Conservation (phyloP, 1,284 basidiomycete species). For the Malassezia cuniculi region DNA sequence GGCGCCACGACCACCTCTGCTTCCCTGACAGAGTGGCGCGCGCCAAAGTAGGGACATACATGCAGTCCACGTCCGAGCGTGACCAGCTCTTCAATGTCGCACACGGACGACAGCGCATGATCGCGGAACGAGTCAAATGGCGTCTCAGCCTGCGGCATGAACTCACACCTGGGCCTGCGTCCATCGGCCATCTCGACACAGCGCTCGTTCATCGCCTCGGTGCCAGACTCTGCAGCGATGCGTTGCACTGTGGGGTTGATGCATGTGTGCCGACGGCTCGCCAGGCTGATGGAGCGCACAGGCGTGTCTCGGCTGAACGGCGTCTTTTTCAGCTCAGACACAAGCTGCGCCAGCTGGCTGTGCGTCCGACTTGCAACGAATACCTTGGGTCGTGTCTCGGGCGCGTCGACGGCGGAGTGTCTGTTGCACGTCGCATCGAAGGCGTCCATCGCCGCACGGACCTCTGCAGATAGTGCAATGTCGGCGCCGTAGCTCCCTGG, state of each 20-base stretch:
- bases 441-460: conserved; percentile 62
- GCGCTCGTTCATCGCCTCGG: conserved; percentile 75
- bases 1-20: conserved; percentile 86
- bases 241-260: conserved; percentile 67
- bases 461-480: conserved; percentile 55
- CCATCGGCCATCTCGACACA: conserved; percentile 84
- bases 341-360: conserved; percentile 79
- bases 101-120: conserved; percentile 63
- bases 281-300: conserved; percentile 49
- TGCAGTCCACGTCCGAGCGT: conserved; percentile 55
- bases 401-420: conserved; percentile 26
- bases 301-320: conserved; percentile 46
- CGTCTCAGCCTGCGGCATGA: too few relatives aligned
- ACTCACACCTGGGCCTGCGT: too few relatives aligned
- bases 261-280: conserved; percentile 83
- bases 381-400: conserved; percentile 49
- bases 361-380: conserved; percentile 91
- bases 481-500: neutral
- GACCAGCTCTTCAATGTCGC: conserved; percentile 88
- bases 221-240: conserved; percentile 46
- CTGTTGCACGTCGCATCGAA: conserved; percentile 25
- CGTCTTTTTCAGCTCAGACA: conserved; percentile 69
- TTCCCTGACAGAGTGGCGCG: conserved; percentile 69
- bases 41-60: conserved; percentile 86
- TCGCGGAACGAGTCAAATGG: conserved; percentile 83